A percentile compares a stretch with the other conserved stretches of the same genome.
These are phyloP conservation scores for Brassica napus DNA, from an alignment of 345 rosid species.

Conservation along the genomic window Da-Ae NC_063440.1:22057001-22057500, in stretches of 20 bases:
- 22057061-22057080: no score
- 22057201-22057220: background rate
- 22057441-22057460: background rate
- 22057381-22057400: background rate
- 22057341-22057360: background rate
- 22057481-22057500: background rate
- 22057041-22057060: no score
- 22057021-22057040: no score
- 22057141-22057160: no score
- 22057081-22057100: no score
- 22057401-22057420: background rate
- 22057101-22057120: no score
- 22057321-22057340: background rate
- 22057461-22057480: background rate
- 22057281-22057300: background rate
- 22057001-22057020: no score
- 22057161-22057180: background rate
- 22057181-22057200: background rate
- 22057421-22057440: background rate
- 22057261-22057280: background rate
- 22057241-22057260: background rate
- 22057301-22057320: background rate
- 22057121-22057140: background rate
- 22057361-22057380: background rate
- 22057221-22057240: background rate